A percentile compares a stretch with the other conserved stretches of the same genome.
phyloP scores from a whole-genome alignment of 1,284 basidiomycete species.

The Sporisorium sorghi region DNA sequence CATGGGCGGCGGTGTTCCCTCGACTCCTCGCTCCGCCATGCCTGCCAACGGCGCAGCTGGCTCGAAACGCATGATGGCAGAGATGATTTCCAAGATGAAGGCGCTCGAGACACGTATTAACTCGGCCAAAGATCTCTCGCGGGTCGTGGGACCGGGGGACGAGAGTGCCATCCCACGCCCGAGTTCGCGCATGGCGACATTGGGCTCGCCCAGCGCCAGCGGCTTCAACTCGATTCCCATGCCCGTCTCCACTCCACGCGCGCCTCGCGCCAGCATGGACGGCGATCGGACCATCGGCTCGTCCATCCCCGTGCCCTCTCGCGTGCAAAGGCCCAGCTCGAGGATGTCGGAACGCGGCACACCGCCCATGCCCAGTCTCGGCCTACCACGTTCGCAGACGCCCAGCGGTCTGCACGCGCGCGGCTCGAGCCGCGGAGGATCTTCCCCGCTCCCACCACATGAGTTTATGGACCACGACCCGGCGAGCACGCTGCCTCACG shows the following conservation, averaged over 20 bases:
- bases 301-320: slow-evolving; percentile 59
- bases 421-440: slow-evolving; percentile 21
- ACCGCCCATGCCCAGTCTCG: slow-evolving; percentile 41
- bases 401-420: slow-evolving; percentile 19
- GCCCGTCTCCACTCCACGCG: slow-evolving; percentile 37
- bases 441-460: slow-evolving; percentile 41
- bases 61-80: slow-evolving; percentile 54
- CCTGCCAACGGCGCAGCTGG: slow-evolving; percentile 17
- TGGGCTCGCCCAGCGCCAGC: slow-evolving; percentile 31
- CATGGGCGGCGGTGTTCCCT: slow-evolving; percentile 10
- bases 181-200: slow-evolving; percentile 53
- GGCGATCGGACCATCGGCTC: slow-evolving; percentile 51
- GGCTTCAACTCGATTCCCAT: slow-evolving; percentile 21
- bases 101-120: slow-evolving; percentile 63
- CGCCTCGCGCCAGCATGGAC: slow-evolving; percentile 41
- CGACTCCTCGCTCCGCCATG: slow-evolving; percentile 17
- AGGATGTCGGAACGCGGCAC: slow-evolving; percentile 44
- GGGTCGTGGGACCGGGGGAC: slow-evolving; percentile 30
- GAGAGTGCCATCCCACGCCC: slow-evolving; percentile 65
- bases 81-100: slow-evolving; percentile 62
- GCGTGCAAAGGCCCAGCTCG: slow-evolving; percentile 53
- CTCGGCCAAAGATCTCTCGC: slow-evolving; percentile 45
- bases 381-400: slow-evolving; percentile 42
- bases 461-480: slow-evolving; percentile 64
- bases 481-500: slow-evolving; percentile 41